These are phyloP conservation scores for Mortierella sp. DNA, from an alignment of 371 early-diverging fungal species.

Conservation along the genomic window DNA sequence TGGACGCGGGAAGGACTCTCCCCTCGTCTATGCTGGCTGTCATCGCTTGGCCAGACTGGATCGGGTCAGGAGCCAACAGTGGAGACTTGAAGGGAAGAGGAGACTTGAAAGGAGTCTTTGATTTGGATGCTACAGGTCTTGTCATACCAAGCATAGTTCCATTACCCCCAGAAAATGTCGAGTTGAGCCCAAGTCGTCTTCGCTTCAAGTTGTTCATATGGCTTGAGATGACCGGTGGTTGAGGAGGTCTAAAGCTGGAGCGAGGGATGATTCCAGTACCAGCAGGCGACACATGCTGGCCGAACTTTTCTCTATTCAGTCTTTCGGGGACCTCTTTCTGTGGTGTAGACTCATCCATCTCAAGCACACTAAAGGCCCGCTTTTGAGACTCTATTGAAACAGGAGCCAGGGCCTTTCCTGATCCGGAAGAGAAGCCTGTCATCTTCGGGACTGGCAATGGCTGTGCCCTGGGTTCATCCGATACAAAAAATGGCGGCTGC, in stretches of 20 bases:
- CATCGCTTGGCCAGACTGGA: too few species aligned
- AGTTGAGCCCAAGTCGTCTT: constrained; percentile 18
- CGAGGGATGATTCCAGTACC: too few species aligned
- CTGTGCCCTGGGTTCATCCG: too few species aligned
- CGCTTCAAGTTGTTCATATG: constrained; percentile 42
- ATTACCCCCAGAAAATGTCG: background rate
- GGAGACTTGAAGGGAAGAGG: constrained; percentile 28
- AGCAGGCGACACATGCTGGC: too few species aligned
- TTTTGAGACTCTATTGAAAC: constrained; percentile 34
- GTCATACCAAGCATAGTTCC: constrained; percentile 6
- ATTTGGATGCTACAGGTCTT: constrained; percentile 3
- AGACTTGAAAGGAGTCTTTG: constrained; percentile 9
- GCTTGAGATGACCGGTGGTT: constrained; percentile 21
- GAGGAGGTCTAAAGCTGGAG: background rate
- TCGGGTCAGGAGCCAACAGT: background rate
- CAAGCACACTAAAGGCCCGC: constrained; percentile 24
- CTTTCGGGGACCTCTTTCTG: too few species aligned
- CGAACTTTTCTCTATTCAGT: too few species aligned
- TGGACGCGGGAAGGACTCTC: too few species aligned
- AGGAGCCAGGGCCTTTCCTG: constrained; percentile 25
- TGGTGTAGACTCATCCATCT: constrained; percentile 10
- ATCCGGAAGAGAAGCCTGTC: constrained; percentile 28
- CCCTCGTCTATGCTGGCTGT: too few species aligned
- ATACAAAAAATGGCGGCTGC: too few species aligned
- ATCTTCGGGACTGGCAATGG: background rate